Evolutionary conservation across 139 green algal species (phyloP), one percentile per base, ranked within the genome.

Genomic region (Medakamo hakoo): DNA sequence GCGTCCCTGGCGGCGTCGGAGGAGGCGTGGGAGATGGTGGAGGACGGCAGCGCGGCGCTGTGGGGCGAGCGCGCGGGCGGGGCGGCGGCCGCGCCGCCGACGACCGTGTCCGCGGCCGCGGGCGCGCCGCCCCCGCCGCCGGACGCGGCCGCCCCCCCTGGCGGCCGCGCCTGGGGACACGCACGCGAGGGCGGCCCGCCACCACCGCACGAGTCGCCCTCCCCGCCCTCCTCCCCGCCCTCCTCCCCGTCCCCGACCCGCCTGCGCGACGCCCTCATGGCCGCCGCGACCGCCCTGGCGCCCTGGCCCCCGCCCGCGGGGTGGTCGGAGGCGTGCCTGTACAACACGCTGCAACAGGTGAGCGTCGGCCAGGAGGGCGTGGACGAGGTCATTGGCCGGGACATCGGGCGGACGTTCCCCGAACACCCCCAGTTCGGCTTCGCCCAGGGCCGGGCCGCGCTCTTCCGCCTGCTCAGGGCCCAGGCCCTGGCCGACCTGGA

Each of bases 331-430:
- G 80, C 82, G 58, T 76, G 65, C 57, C 62, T 74, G 25, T 93
- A 87, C 72, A 69, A 74, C 26, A 82, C 76, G 1, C 73, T 92
- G 60, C 76, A 83, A 65, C 79, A 90, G 58, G 89, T 92, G 78
- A 89, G 65, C 31, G 59, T 79, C 64, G 76, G 72, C 3, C 82
- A 90, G 65, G 80, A 90, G 71, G 84, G 90, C 55, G 67, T 92
- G 9, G 86, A 94, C 27, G 88, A 96, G 49, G 72, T 90, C 49
- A 97, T 98, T 58, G 31, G 62, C 30, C 78, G 91, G 0, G 91
- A 98, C 74, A 84, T 97, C 62, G 73, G 90, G 67, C 82, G 91
- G 60, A 98, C 91, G 29, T 98, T 98, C 73, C 91, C 91, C 2
- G 84, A 95, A 76, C 81, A 94, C 68, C 81, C 86, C 1, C 69